Conservation (phyloP, 202 grass and related monocot genomes). For the Thinopyrum obtusiflorum region DNA sequence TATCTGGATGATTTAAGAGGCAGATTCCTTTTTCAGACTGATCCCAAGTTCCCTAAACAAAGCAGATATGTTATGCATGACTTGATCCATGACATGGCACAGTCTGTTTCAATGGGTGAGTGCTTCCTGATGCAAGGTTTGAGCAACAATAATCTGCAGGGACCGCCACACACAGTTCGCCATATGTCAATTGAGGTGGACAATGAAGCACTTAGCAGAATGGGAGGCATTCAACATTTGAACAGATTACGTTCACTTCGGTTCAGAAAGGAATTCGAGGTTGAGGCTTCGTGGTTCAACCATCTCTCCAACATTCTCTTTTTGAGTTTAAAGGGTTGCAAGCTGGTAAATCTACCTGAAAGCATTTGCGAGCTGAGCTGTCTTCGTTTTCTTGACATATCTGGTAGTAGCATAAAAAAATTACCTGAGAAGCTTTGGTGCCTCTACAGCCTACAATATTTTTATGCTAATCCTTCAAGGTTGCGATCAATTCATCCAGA, state of each 20-base stretch:
- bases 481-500: background rate
- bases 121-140: background rate
- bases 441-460: constrained; percentile 10
- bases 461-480: background rate
- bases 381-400: constrained; percentile 37
- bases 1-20: no score
- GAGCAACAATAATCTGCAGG: background rate
- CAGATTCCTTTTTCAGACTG: no score
- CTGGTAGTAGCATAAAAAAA: background rate
- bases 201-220: background rate
- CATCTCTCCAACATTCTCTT: background rate
- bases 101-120: no score
- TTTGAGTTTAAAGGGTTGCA: constrained; percentile 27
- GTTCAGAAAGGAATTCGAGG: background rate
- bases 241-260: constrained; percentile 26
- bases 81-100: no score
- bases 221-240: background rate
- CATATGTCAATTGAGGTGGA: background rate
- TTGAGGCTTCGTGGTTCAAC: background rate
- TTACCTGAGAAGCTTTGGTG: background rate
- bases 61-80: no score
- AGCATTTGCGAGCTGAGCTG: constrained; percentile 18
- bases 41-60: no score
- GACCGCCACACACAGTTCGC: background rate
- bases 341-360: background rate